Evolutionary conservation across 208 protist species (phyloP), one percentile per base, ranked within the genome.

Genomic region (Acanthamoeba lenticulata): DNA sequence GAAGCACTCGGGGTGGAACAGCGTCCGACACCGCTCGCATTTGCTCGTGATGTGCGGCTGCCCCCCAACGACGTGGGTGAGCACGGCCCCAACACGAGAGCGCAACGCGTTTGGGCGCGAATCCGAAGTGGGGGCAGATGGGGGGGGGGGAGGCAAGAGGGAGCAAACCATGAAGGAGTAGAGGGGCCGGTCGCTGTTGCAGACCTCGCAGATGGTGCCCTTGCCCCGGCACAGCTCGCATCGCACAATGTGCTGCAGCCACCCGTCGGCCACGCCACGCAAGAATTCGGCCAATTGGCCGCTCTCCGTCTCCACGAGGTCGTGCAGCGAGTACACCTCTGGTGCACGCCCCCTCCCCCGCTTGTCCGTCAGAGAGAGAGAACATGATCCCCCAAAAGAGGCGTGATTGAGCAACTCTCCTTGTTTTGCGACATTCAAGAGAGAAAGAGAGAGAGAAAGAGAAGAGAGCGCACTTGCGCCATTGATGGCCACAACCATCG

Each of bases 1-100:
- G 86, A 77, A 92, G 86, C 86, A 92, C 13, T 0, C 40, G 27
- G 15, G 57, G 60, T 92, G 86, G 86, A 44, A 92, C n/a, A 92
- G 57, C n/a, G 86, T 19, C 17, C 45, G 47, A 29, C 86, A 92
- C 7, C n/a, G 21, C 19, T 7, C 21, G 86, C 86, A 92, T 11
- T 45, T 27, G n/a, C 27, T 34, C 21, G 44, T 90, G 40, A 11
- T 24, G 19, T 27, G 36, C 34, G 19, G 47, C 47, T 52, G 47
- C 47, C 47, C 19, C 9, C 29, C 0, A 13, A 19, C 47, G 19
- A 52, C 47, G 19, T 19, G 15, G 15, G 47, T 19, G 19, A 19
- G 11, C 15, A 52, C 15, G 45, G 15, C 5, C 15, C 9, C 15
- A 5, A 15, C 15, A 15, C 27, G 60, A 32, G 0, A 24, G 17